Conservation (phyloP, 2,329 filamentous ascomycete species). For the Metarhizium anisopliae region DNA sequence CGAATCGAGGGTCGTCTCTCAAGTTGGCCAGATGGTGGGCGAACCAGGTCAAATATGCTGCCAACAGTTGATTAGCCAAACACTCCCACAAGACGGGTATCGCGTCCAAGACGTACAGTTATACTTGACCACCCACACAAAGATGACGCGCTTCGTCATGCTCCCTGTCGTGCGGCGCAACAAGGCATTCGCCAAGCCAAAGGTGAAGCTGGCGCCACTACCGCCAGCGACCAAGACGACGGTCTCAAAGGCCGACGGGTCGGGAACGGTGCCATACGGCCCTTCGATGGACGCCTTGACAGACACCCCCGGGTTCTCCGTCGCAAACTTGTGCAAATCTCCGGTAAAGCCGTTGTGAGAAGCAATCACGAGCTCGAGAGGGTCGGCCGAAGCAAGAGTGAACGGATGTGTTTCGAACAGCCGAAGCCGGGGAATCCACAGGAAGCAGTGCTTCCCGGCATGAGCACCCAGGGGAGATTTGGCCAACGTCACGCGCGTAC, state of each 20-base stretch:
- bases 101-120: constrained; percentile 18
- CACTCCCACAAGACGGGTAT: too few relatives aligned
- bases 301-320: constrained; percentile 35
- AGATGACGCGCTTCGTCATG: constrained; percentile 20
- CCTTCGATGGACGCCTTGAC: constrained; percentile 48
- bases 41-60: constrained; percentile 30
- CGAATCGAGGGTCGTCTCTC: constrained; percentile 18
- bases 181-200: constrained; percentile 29
- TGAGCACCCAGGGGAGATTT: constrained; percentile 36
- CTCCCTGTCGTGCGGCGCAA: constrained; percentile 17
- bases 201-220: constrained; percentile 49
- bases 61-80: background rate
- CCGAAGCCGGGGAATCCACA: constrained; percentile 53
- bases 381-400: constrained; percentile 44
- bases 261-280: constrained; percentile 47
- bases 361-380: constrained; percentile 49
- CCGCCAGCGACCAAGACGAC: constrained; percentile 52
- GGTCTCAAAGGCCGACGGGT: constrained; percentile 43
- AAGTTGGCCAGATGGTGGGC: constrained; percentile 24
- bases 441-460: constrained; percentile 53
- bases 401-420: constrained; percentile 54
- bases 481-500: constrained; percentile 43
- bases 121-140: constrained; percentile 31
- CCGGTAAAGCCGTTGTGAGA: constrained; percentile 51
- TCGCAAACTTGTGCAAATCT: constrained; percentile 42